These are phyloP conservation scores for Exidia glandulosa DNA, from an alignment of 768 basidiomycete genomes.

Conservation along the genomic window DNA sequence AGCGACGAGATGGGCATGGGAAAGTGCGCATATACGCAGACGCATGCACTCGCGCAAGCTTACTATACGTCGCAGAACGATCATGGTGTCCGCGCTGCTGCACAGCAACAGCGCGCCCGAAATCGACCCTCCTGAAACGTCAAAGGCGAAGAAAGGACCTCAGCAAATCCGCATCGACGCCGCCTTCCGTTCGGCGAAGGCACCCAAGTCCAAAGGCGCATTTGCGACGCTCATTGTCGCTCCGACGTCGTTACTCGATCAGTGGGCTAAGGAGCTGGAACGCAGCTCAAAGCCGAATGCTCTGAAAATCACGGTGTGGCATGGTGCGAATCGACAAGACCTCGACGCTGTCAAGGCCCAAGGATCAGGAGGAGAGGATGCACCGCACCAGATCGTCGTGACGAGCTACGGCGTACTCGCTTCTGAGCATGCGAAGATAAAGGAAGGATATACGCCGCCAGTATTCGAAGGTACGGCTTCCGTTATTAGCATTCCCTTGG, in stretches of 20 bases:
- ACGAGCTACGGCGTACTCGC: slow-evolving; percentile 87
- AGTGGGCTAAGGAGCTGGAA: slow-evolving; percentile 89
- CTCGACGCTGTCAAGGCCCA: slow-evolving; percentile 32
- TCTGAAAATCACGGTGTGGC: slow-evolving; percentile 66
- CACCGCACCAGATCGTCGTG: slow-evolving; percentile 72
- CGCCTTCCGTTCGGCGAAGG: slow-evolving; percentile 34
- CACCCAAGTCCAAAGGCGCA: slow-evolving; percentile 22
- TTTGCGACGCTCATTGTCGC: slow-evolving; percentile 83
- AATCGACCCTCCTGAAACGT: slow-evolving; percentile 14
- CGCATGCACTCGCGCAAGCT: too few relatives aligned
- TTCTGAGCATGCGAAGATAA: slow-evolving; percentile 73
- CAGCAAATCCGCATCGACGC: slow-evolving; percentile 57
- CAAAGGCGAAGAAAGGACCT: slow-evolving; percentile 28
- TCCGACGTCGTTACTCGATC: slow-evolving; percentile 80
- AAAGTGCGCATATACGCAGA: too few relatives aligned
- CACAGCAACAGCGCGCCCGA: slow-evolving; percentile 58
- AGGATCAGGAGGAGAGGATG: slow-evolving; percentile 48
- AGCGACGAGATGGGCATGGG: too few relatives aligned
- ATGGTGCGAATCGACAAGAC: slow-evolving; percentile 76
- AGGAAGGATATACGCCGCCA: slow-evolving; percentile 30
- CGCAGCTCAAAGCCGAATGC: slow-evolving; percentile 67
- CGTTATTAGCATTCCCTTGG: slow-evolving; percentile 16
- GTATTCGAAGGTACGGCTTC: slow-evolving; percentile 54
- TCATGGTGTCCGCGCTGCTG: slow-evolving; percentile 84
- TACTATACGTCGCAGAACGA: slow-evolving; percentile 45